Base-by-base conservation (phyloP, 225 moss, liverwort and hornwort species). In the Lunularia cruciata region DNA sequence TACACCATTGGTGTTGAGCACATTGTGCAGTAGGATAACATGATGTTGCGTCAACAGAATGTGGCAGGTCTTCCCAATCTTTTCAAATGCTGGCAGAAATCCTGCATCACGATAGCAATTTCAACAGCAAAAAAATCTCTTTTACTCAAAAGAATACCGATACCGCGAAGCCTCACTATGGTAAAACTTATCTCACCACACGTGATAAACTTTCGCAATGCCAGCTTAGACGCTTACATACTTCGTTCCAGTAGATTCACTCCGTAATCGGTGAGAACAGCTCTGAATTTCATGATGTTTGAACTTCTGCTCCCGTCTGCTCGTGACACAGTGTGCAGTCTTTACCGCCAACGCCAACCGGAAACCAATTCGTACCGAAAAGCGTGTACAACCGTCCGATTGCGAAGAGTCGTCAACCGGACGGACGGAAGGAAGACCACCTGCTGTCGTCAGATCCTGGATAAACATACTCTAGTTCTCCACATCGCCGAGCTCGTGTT, bases 21-120 rank as follows among this genome's bases (percentile, higher is more conserved):
- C 91, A 23, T 95, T 95, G 66, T 95, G 94, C 26, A 95, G 85
- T 64, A 95, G 79, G 55, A 91, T 88, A 28, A 91, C 81, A 73
- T 95, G 91, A 69, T 78, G 84, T 22, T 81, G 86, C 33, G 95
- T 95, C 34, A 95, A 71, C 66, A 84, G 88, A 15, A 95, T 61
- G 67, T 95, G 94, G 74, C 94, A 95, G 8, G 84, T 89, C 80
- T 81, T 95, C 59, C 91, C 89, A 51, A 95, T 91, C 63, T 91
- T 95, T 74, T 95, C 94, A 42, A 95, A 89, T 2, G 94, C 91
- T 63, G 94, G 94, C 65, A 95, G 70, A 73, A 91, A 95, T 43
- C 94, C 94, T 94, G 75, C 69, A 58, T 14, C 26, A 16, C 38
- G 0, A 46, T 8, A 23, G 20, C 35, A 37, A 39, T 25, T 25